Evolutionary conservation across 2,329 filamentous ascomycete species (phyloP), one percentile per base, ranked within the genome.

Genomic region (Colletotrichum higginsianum): DNA sequence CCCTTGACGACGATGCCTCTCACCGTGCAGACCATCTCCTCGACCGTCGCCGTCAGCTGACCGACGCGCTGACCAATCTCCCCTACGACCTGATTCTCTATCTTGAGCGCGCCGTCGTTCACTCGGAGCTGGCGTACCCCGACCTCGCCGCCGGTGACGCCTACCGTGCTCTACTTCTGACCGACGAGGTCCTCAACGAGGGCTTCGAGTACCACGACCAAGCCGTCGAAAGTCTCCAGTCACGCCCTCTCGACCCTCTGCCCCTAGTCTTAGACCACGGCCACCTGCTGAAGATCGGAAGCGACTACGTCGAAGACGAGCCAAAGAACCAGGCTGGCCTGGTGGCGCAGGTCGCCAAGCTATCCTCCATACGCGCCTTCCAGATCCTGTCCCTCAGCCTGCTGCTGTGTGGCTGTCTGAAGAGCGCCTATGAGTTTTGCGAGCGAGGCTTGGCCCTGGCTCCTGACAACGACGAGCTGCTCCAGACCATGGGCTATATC

Each of bases 141-240:
- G 96, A 99, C 80, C 89, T 99, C 49, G 95, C 95, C 6, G 92
- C 92, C 13, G 94, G 94, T 44, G 95, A 98, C 84, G 94, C 94
- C 6, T 98, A 98, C 80, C 92, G 93, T 66, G 95, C 95, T 1
- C 87, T 98, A n/a, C 88, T 98, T 4, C 85, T 99, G 57, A 89
- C 93, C 18, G 96, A 98, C 78, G 94, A 96, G 75, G 88, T 94
- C 46, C 82, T 87, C 74, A 92, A 96, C 67, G 93, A 96, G 73
- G 89, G 90, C 49, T 95, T 93, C 75, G 94, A 98, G 80, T 97
- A 95, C 77, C 92, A 96, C 78, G 90, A 94, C 18, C 84, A 89
- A 75, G 91, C 92, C 11, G 75, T 86, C 8, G 87, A 89, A 62
- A 84, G 87, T 12, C 81, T 92, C 58, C 78, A 84, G 71, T 76